A percentile compares a stretch with the other conserved stretches of the same genome.
Evolutionary conservation across 306 rosid genomes (phyloP).

Genomic region (Quercus cerris): DNA sequence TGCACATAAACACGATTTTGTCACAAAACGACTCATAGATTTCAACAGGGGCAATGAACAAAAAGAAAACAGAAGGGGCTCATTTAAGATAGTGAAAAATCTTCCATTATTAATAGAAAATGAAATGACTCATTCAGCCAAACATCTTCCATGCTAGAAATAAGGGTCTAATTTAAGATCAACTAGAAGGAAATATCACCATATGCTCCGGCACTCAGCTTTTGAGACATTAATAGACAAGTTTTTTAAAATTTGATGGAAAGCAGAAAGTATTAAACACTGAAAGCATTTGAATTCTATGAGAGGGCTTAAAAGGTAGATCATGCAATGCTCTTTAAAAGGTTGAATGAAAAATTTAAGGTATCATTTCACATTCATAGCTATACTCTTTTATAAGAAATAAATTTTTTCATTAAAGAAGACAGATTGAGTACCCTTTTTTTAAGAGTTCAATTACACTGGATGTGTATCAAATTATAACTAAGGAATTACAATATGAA

Average conservation of each 20-base stretch:
- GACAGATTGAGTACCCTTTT: too few species aligned
- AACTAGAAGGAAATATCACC: neutral
- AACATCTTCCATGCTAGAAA: conserved; percentile 1
- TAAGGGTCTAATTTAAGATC: neutral
- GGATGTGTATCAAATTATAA: too few species aligned
- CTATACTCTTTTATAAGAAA: neutral
- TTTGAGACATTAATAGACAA: neutral
- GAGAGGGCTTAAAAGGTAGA: neutral
- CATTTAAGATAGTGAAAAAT: neutral
- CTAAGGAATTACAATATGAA: too few species aligned
- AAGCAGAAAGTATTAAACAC: neutral
- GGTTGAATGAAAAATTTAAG: neutral
- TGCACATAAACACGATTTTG: conserved; percentile 29
- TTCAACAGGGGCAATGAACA: conserved; percentile 9
- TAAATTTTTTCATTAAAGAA: too few species aligned
- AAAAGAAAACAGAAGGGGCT: neutral
- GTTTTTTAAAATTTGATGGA: neutral
- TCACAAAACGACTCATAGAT: conserved; percentile 16
- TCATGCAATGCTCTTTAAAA: too few species aligned
- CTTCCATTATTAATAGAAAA: neutral
- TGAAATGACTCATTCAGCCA: too few species aligned
- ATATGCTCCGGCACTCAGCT: neutral
- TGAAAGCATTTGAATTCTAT: neutral
- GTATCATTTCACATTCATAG: neutral
- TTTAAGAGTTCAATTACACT: too few species aligned